A percentile compares a stretch with the other conserved stretches of the same genome.
Conservation (phyloP, 768 basidiomycete species). For the Suillus weaverae region DNA sequence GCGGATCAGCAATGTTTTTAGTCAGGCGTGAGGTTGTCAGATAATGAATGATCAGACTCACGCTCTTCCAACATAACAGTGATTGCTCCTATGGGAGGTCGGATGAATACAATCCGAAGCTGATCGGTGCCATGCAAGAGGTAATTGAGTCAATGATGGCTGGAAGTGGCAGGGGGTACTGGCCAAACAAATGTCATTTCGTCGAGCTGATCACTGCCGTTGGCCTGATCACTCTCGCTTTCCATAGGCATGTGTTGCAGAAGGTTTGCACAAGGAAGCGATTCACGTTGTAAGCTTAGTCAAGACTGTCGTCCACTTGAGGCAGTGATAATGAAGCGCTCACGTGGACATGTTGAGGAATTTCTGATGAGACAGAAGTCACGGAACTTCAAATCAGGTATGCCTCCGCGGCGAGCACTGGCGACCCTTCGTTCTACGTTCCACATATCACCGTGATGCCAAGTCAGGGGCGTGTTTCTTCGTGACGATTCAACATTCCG, state of each 20-base stretch:
- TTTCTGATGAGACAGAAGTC: not conserved
- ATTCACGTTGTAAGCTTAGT: not conserved
- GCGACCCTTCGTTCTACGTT: not conserved
- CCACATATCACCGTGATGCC: not conserved
- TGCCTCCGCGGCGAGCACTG: not conserved
- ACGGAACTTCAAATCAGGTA: not conserved
- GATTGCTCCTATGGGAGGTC: not conserved
- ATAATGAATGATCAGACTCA: no score
- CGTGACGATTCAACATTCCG: not conserved
- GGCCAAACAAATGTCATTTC: not conserved
- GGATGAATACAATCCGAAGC: not conserved
- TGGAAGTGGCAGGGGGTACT: not conserved
- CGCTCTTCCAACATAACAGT: not conserved
- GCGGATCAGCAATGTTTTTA: not conserved
- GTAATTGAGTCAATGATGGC: no score
- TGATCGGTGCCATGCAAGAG: not conserved
- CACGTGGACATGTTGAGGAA: not conserved
- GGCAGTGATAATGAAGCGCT: no score
- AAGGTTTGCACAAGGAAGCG: not conserved
- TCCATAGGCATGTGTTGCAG: no score
- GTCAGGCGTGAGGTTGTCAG: not conserved
- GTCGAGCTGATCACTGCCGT: not conserved
- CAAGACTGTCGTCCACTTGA: no score
- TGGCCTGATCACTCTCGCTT: no score
- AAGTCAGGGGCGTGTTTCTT: not conserved